These are phyloP conservation scores for Dendrocalamus latiflorus DNA, from an alignment of 202 grass and related monocot genomes.

Conservation along the genomic window DNA sequence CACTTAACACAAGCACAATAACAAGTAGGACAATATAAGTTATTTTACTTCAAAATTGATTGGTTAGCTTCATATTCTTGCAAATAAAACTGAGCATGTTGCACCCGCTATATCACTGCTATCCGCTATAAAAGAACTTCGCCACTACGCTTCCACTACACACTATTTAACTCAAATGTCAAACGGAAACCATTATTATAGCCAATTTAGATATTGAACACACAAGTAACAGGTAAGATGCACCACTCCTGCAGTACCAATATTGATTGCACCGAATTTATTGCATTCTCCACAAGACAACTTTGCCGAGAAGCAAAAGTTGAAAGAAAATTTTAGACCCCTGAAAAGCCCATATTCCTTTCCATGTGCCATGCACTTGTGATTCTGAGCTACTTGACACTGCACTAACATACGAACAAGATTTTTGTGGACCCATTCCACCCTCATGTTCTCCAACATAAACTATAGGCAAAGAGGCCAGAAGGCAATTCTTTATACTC, in stretches of 20 bases:
- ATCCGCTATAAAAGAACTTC: not conserved
- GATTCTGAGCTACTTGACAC: not conserved
- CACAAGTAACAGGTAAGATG: not conserved
- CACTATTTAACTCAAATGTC: not conserved
- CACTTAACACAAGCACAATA: not conserved
- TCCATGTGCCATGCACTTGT: not conserved
- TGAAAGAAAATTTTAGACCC: not conserved
- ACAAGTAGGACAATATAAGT: not conserved
- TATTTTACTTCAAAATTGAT: not conserved
- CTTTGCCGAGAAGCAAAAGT: not conserved
- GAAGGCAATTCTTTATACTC: not conserved
- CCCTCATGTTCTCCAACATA: not conserved
- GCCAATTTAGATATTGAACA: not conserved
- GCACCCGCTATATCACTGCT: not conserved
- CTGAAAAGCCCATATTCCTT: not conserved
- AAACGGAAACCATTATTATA: not conserved
- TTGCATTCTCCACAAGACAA: not conserved
- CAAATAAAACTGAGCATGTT: not conserved
- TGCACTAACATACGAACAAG: not conserved
- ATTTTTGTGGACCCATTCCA: not conserved
- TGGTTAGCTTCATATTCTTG: not conserved
- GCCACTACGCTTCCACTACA: not conserved
- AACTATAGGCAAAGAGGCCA: not conserved
- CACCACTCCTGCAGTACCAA: not conserved
- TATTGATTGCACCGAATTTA: not conserved